Evolutionary conservation across 192 early-diverging fungal genomes (phyloP), one percentile per base, ranked within the genome.

Genomic region (Ambispora gerdemannii): DNA sequence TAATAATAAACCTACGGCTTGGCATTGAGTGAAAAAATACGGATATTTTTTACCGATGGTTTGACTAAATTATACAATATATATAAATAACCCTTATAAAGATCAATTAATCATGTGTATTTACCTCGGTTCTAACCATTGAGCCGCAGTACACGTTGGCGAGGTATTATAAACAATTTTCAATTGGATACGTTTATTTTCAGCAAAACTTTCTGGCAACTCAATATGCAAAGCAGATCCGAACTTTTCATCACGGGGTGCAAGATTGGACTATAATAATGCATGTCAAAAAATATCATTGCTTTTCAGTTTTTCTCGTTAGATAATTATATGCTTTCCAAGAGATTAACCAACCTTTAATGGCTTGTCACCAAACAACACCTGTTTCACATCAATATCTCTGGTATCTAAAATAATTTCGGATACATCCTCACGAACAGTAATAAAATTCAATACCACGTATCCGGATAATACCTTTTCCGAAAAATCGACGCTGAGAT

Each of bases 21-120:
- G 91, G 81, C 97, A 96, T 78, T 98, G 97, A 43, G 94, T 93
- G 77, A 98, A 98, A 50, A 98, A 78, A 75, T 98, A 99, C 22
- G 97, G 97, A 68, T 93, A 83, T 67, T 87, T 82, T 78, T 93
- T 93, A 49, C 97, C 97, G 31, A 92, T 86, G 6, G 97, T 99
- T 80, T 98, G 97, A 70, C 88, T 91, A 17, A 43, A 10, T 43
- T 43, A 43, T 43, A 43, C 15, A 43, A 43, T 10, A 43, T 10
- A 6, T 43, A 15, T 20, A 34, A 0, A 71, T 67, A 32, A 67
- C 72, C 71, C 72, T 15, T 20, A 50, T 2, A 20, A n/a, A n/a
- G 50, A 50, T 15, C 71, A 32, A 75, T 75, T 33, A 68, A 65
- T 15, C 36, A 3, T 31, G 34, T 25, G 1, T 19, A 59, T 24